These are phyloP conservation scores for Quercus rubra DNA, from an alignment of 306 rosid species.

Conservation along the genomic window DNA sequence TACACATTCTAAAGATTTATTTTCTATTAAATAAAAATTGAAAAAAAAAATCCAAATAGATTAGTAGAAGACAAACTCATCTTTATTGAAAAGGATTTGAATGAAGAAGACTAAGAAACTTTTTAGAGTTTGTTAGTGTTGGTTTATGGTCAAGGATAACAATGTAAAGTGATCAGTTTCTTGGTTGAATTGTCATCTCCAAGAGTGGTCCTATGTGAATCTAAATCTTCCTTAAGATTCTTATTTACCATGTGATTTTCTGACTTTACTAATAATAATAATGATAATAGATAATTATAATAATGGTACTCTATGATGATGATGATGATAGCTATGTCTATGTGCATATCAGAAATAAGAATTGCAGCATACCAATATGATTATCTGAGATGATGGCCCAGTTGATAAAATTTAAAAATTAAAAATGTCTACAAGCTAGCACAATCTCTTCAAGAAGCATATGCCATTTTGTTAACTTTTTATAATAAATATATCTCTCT, in stretches of 20 bases:
- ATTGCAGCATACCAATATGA: background rate
- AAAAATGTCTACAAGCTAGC: background rate
- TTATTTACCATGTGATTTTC: constrained; percentile 9
- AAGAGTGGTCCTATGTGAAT: constrained; percentile 17
- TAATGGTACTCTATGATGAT: background rate
- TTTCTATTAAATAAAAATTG: background rate
- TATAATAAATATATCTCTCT: too few relatives aligned
- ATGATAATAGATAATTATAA: background rate
- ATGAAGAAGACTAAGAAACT: constrained; percentile 4
- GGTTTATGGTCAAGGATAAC: background rate
- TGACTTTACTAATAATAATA: background rate
- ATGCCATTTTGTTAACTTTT: background rate
- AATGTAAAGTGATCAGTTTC: background rate
- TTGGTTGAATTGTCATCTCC: constrained; percentile 15
- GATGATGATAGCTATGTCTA: background rate
- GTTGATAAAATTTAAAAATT: background rate
- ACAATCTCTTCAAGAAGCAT: background rate
- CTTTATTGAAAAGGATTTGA: constrained; percentile 7
- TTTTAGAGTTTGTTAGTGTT: constrained; percentile 4
- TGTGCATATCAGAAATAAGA: background rate
- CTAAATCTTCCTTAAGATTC: constrained; percentile 21
- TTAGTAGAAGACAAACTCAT: constrained; percentile 10
- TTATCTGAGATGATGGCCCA: background rate
- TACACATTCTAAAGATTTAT: background rate
- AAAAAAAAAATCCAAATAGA: background rate